These are phyloP conservation scores for Cardamine chenopodiifolia DNA, from an alignment of 345 rosid species.

Conservation along the genomic window DNA sequence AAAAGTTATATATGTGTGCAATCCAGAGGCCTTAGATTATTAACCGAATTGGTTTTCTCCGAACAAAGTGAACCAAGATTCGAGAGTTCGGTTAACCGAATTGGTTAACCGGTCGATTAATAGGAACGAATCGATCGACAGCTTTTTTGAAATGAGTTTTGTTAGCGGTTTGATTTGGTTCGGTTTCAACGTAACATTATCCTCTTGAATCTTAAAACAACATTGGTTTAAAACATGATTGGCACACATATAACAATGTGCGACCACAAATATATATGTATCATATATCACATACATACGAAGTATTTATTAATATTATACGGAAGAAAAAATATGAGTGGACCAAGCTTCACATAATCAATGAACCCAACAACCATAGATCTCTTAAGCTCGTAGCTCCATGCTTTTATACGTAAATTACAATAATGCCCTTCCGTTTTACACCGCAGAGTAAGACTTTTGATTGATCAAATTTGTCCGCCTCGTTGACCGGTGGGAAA, in stretches of 20 bases:
- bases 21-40: too few species aligned
- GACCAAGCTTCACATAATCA: slow-evolving; percentile 11
- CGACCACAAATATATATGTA: neutral
- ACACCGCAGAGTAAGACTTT: neutral
- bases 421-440: neutral
- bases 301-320: neutral
- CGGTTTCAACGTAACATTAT: neutral
- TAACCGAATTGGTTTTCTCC: too few species aligned
- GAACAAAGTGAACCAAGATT: too few species aligned
- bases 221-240: too few species aligned
- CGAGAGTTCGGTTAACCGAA: too few species aligned
- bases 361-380: slow-evolving; percentile 29
- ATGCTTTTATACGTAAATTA: neutral
- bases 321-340: slow-evolving; percentile 5
- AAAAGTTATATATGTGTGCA: too few species aligned
- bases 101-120: too few species aligned
- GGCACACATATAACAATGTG: neutral
- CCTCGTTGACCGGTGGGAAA: slow-evolving; percentile 36
- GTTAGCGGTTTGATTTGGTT: too few species aligned
- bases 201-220: too few species aligned
- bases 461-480: slow-evolving; percentile 2
- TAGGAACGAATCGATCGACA: too few species aligned
- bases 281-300: neutral
- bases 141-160: neutral
- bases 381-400: neutral